Base-by-base conservation (phyloP, 2,329 filamentous ascomycete genomes). In the Fusarium sp. region DNA sequence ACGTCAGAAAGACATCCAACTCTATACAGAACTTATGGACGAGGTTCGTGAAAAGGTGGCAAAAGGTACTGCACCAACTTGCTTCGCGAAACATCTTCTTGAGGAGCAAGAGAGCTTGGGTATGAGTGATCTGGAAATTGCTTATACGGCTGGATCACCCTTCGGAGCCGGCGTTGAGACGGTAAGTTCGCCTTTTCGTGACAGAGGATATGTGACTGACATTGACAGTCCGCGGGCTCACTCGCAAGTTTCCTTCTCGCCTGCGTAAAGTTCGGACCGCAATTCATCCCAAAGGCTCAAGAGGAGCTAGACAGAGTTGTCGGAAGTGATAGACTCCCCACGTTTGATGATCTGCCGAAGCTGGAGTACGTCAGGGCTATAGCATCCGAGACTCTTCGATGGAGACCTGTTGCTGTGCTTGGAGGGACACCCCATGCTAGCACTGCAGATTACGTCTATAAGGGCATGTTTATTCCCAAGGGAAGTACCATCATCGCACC, bases 171-270 rank as follows among this genome's bases (percentile, higher is more conserved):
- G 83, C 0, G 82, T 84, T 0, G 83, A 84, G 66, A 84, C 83
- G 0, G 83, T 83, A 69, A 73, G 80, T 6, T 1, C 1, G 0
- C 21, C 1, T 0, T 5, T 16, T 5, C 7, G 0, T 1, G 4
- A 3, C 4, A 2, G 1, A 18, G 1, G 0, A 3, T 4, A 3
- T 1, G 0, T 3, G 6, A 7, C 37, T 66, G 5, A 52, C 0
- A 7, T 1, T 12, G 0, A 1, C 2, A 78, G 84, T 89, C 71
- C 63, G 87, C 70, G 76, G 88, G 61, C 65, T 89, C 79, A 64
- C 84, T 78, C 67, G 85, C 66, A 0, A 89, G 81, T n/a, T 84
- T 89, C 73, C 80, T 87, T 25, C 80, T 89, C 0, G 87, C 86
- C 0, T 88, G 88, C 77, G 83, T 81, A 21, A 80, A 87, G n/a